Evolutionary conservation across 495 filamentous ascomycete species (phyloP).

Genomic region (Platismatia glauca): DNA sequence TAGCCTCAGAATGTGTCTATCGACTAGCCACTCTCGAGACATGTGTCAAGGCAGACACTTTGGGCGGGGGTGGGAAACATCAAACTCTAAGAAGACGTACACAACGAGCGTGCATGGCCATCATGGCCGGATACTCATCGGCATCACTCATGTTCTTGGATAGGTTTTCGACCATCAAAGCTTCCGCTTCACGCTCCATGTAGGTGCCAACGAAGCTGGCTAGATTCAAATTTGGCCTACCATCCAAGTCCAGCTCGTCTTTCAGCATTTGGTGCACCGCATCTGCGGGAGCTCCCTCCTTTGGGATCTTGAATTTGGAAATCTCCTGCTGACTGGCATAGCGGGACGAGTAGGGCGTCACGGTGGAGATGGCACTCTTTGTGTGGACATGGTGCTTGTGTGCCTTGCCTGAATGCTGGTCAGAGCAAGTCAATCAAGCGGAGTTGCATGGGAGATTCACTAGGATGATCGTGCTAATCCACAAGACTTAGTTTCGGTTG

Average conservation of each 20-base stretch:
- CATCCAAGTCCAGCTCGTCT: constrained; percentile 67
- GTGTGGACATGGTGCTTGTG: constrained; percentile 34
- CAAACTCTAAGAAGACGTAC: constrained; percentile 7
- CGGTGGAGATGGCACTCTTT: constrained; percentile 38
- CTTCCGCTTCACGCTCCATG: constrained; percentile 56
- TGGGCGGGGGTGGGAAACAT: background rate
- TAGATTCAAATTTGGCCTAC: constrained; percentile 62
- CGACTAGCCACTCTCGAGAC: background rate
- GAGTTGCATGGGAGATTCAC: background rate
- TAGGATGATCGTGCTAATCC: background rate
- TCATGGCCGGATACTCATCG: constrained; percentile 69
- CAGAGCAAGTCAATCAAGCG: constrained; percentile 4
- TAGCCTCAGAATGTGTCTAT: background rate
- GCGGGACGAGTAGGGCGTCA: constrained; percentile 54
- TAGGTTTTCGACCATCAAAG: constrained; percentile 60
- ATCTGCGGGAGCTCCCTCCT: constrained; percentile 53
- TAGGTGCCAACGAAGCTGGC: constrained; percentile 67
- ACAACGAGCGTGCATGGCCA: constrained; percentile 63
- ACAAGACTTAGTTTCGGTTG: background rate
- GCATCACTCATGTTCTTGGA: constrained; percentile 60
- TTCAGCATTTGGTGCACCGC: constrained; percentile 59
- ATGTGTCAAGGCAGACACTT: background rate
- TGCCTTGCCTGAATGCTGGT: constrained; percentile 35
- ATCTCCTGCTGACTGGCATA: constrained; percentile 54
- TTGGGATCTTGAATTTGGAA: constrained; percentile 58